Conservation (phyloP, 2,329 filamentous ascomycete species). For the Xylariaceae sp. region DNA sequence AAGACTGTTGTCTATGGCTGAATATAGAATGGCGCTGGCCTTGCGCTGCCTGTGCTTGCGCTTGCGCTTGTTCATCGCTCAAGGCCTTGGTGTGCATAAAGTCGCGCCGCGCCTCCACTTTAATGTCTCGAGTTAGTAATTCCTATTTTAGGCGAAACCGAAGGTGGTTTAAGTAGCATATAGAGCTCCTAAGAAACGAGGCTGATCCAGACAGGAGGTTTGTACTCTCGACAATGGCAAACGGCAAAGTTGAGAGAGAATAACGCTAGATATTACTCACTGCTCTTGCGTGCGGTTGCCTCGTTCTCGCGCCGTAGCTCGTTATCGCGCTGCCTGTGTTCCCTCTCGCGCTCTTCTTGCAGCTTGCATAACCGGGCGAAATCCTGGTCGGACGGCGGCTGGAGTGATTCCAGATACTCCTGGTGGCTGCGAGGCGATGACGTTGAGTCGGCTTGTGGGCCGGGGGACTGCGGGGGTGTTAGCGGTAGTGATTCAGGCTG, state of each 20-base stretch:
- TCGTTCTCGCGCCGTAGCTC: constrained; percentile 39
- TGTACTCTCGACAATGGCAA: no score
- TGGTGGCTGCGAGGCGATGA: constrained; percentile 40
- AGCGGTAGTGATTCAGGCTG: not conserved
- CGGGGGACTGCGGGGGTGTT: constrained; percentile 12
- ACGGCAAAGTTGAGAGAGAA: no score
- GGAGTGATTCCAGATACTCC: constrained; percentile 58
- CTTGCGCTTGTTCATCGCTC: constrained; percentile 16
- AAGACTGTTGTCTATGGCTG: constrained; percentile 13
- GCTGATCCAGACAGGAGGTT: no score
- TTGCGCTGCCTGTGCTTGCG: not conserved
- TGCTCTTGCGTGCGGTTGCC: constrained; percentile 29
- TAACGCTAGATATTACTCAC: no score
- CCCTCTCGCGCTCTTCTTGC: constrained; percentile 54
- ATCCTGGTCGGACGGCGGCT: constrained; percentile 52
- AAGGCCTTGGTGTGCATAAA: constrained; percentile 42
- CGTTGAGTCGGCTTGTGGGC: constrained; percentile 31
- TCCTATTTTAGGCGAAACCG: no score
- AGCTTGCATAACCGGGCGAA: constrained; percentile 56
- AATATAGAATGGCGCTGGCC: constrained; percentile 18
- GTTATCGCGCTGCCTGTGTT: constrained; percentile 49
- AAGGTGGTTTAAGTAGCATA: no score
- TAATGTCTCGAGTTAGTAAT: no score
- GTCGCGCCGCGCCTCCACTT: constrained; percentile 41
- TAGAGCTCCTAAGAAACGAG: no score